phyloP scores from a whole-genome alignment of 106 monocot genomes.

The Acorus gramineus region DNA sequence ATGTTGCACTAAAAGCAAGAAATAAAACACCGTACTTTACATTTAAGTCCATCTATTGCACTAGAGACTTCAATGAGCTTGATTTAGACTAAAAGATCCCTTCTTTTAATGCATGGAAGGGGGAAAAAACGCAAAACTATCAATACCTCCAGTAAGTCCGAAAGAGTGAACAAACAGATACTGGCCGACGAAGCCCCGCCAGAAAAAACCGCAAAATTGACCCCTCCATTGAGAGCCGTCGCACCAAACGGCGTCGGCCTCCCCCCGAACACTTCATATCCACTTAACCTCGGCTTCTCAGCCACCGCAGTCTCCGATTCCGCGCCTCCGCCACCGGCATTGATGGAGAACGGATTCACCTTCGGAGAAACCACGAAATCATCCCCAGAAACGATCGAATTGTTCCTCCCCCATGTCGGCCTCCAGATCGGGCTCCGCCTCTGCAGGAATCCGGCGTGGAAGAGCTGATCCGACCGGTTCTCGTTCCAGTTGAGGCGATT shows the following conservation, averaged over 20 bases:
- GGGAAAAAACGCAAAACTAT: background rate
- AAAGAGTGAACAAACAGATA: slow-evolving; percentile 64
- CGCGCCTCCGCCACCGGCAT: slow-evolving; percentile 6
- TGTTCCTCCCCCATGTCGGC: too few species aligned
- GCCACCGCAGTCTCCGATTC: slow-evolving; percentile 5
- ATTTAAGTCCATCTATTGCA: too few species aligned
- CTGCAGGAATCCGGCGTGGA: too few species aligned
- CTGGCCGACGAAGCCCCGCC: slow-evolving; percentile 40
- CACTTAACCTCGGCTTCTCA: background rate
- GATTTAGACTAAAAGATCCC: too few species aligned
- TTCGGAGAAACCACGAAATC: too few species aligned
- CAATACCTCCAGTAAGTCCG: slow-evolving; percentile 39
- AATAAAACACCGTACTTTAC: background rate
- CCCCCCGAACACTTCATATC: slow-evolving; percentile 31
- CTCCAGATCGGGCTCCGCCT: too few species aligned
- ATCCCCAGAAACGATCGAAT: too few species aligned
- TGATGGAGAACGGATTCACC: background rate
- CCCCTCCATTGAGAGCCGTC: slow-evolving; percentile 46
- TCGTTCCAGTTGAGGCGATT: too few species aligned
- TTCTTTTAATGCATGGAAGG: too few species aligned
- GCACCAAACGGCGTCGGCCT: slow-evolving; percentile 64
- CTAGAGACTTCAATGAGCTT: too few species aligned
- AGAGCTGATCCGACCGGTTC: too few species aligned
- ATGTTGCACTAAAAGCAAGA: background rate
- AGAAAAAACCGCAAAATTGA: slow-evolving; percentile 73